Evolutionary conservation across 176 grass and related monocot genomes (phyloP).

Genomic region (Carex kokanica): DNA sequence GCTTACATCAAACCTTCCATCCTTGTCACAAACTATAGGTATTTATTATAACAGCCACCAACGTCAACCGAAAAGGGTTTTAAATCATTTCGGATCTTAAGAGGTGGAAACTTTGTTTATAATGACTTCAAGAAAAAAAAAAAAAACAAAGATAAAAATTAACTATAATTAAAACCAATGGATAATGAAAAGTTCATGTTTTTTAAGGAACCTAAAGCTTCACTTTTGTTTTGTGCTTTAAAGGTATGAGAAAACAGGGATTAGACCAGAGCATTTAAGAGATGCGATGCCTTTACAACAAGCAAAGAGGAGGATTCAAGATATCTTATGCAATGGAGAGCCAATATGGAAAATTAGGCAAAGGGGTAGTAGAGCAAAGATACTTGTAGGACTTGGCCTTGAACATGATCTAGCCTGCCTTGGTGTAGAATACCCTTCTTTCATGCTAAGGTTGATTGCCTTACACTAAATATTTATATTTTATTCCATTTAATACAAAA

Average conservation of each 20-base stretch:
- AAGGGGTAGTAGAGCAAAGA: conserved; percentile 52
- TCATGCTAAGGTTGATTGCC: conserved; percentile 61
- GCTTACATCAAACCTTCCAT: conserved; percentile 57
- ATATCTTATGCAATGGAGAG: conserved; percentile 81
- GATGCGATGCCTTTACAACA: conserved; percentile 73
- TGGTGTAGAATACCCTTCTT: conserved; percentile 65
- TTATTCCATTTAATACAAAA: not conserved
- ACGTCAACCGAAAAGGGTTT: too few relatives aligned
- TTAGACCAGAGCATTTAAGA: conserved; percentile 64
- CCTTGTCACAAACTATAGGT: conserved; percentile 83
- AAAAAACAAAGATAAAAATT: not conserved
- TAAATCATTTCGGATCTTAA: not conserved
- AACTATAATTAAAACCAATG: not conserved
- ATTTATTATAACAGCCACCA: not conserved
- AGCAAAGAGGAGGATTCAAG: conserved; percentile 69
- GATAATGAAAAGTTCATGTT: not conserved
- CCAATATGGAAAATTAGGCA: conserved; percentile 66
- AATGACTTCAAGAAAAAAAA: not conserved
- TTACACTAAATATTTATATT: not conserved
- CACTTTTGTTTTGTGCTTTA: not conserved
- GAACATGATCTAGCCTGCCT: conserved; percentile 70
- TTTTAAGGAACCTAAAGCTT: not conserved
- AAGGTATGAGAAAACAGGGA: conserved; percentile 81
- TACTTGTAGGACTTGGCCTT: conserved; percentile 67
- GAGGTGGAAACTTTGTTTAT: not conserved